Evolutionary conservation across 1,284 basidiomycete species (phyloP).

Genomic region (Leccinum subspadiceum): DNA sequence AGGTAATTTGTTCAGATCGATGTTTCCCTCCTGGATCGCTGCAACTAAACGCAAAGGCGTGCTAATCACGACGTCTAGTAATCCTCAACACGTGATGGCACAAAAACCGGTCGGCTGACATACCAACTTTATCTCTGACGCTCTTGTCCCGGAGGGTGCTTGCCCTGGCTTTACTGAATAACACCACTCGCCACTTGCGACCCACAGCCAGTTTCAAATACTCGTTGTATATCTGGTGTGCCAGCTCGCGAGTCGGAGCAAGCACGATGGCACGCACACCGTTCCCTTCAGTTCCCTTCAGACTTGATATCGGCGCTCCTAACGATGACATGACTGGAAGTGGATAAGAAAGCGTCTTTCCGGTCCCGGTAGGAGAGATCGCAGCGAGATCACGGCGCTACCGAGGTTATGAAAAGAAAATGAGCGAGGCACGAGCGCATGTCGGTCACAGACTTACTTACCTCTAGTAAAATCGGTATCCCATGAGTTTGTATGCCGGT

Average conservation of each 20-base stretch:
- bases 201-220: slow-evolving; percentile 81
- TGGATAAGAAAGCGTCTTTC: slow-evolving; percentile 90
- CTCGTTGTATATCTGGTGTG: slow-evolving; percentile 94
- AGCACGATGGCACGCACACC: slow-evolving; percentile 82
- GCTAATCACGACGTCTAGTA: slow-evolving; percentile 76
- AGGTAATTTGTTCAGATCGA: slow-evolving; percentile 79
- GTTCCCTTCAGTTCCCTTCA: slow-evolving; percentile 43
- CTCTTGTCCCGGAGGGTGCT: slow-evolving; percentile 66
- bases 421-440: too few relatives aligned
- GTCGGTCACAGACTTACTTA: slow-evolving; percentile 28
- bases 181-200: slow-evolving; percentile 78
- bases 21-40: slow-evolving; percentile 62
- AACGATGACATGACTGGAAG: slow-evolving; percentile 76
- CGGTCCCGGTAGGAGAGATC: slow-evolving; percentile 92
- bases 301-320: slow-evolving; percentile 54
- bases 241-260: slow-evolving; percentile 94
- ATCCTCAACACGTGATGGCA: neutral
- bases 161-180: slow-evolving; percentile 86
- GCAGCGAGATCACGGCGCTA: slow-evolving; percentile 81
- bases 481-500: slow-evolving; percentile 76
- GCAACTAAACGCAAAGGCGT: slow-evolving; percentile 79
- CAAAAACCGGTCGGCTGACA: slow-evolving; percentile 28
- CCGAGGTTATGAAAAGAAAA: neutral
- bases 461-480: slow-evolving; percentile 73
- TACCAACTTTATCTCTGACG: slow-evolving; percentile 73